phyloP scores from a whole-genome alignment of 208 protist genomes.

The Trichomonas vaginalis region DNA sequence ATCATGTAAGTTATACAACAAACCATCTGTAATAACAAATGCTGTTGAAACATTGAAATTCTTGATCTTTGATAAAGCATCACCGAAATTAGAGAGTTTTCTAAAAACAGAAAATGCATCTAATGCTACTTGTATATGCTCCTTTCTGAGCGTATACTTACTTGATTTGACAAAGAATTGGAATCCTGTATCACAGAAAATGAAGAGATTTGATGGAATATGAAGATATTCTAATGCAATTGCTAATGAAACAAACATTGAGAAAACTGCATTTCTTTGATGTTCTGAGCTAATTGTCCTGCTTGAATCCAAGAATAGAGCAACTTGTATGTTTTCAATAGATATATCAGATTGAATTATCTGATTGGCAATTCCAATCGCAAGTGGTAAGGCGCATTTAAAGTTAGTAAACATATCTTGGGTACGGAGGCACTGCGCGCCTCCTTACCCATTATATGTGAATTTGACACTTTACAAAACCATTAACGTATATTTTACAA shows the following conservation, averaged over 20 bases:
- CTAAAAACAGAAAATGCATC: neutral
- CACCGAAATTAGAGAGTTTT: neutral
- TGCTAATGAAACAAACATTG: neutral
- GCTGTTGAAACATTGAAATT: neutral
- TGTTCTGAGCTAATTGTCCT: neutral
- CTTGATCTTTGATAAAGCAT: neutral
- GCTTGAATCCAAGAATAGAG: neutral
- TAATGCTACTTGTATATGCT: neutral
- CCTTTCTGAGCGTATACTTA: neutral
- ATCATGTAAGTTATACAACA: neutral
- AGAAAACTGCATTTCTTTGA: neutral
- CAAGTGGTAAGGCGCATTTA: too few species aligned
- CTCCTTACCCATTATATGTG: too few species aligned
- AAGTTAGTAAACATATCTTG: too few species aligned
- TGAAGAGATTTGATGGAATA: neutral
- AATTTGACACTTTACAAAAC: too few species aligned
- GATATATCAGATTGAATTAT: too few species aligned
- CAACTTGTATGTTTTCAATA: neutral
- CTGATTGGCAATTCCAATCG: too few species aligned
- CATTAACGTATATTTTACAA: too few species aligned
- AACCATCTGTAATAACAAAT: neutral
- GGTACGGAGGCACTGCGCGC: too few species aligned
- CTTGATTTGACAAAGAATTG: neutral
- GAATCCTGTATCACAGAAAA: neutral
- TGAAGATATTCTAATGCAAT: neutral